Base-by-base conservation (phyloP, 176 grass and related monocot species). In the Saccharum officinarum region DNA sequence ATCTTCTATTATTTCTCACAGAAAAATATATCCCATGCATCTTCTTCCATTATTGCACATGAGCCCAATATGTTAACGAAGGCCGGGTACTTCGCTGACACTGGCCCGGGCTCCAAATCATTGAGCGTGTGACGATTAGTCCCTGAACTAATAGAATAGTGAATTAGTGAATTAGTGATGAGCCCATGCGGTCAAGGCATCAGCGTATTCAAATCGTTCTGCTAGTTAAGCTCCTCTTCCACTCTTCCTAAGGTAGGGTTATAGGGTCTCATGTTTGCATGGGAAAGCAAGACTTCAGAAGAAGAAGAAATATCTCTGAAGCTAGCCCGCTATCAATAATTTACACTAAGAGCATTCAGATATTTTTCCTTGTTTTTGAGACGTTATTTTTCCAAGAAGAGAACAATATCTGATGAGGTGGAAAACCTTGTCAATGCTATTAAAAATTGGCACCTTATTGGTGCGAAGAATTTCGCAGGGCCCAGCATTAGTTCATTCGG, bases 101-200 rank as follows among this genome's bases (percentile, higher is more conserved):
- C 49, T 16, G 55, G 40, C 33, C 65, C 1, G 15, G 11, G 41
- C 1, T 76, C 22, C 23, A 1, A 26, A 34, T 52, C 80, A 81
- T 55, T 55, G 72, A 78, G 75, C 8, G 17, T 4, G 18, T 70
- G 45, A 86, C 72, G 18, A 82, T 86, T 25, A 25, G 41, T 50
- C 67, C 78, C 31, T 17, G 42, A 13, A 6, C 20, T 54, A 62
- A 47, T 69, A 66, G 2, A 52, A 37, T 15, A 65, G 77, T 79
- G 40, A 28, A 49, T 73, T 15, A 65, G 77, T 79, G 40, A 28
- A 49, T 73, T 8, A 4, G n/a, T 9, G 70, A 45, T 73, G 69
- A 72, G 25, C n/a, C 69, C 40, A 28, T 31, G 8, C 8, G n/a
- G 25, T 49, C 42, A 73, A 73, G 71, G 71, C 71, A 49, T 5